Base-by-base conservation (phyloP, 2,329 filamentous ascomycete species). In the Teratosphaeria viscida region DNA sequence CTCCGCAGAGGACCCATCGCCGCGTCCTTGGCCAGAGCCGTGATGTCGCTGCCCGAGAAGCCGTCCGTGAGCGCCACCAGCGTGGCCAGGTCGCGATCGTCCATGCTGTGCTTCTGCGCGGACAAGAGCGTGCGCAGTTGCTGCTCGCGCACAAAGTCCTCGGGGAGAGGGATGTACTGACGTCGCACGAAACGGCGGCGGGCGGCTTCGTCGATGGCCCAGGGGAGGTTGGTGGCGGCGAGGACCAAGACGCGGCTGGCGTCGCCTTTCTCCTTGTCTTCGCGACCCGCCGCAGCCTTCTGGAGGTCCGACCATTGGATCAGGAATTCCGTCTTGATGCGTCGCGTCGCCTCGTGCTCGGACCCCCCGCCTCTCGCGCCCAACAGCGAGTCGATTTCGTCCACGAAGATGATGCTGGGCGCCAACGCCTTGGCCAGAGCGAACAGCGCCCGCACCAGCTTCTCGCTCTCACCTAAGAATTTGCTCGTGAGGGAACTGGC, bases 31-130 rank as follows among this genome's bases (percentile, higher is more conserved):
- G 94, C 94, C 8, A 99, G 79, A 1, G 94, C 92, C 26, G 94
- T 97, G 65, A 99, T 96, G 70, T 99, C 94, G 1, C 91, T 96
- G 53, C 94, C 94, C 8, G 91, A 96, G 76, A 96, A 99, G 92
- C 91, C 90, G 67, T 96, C 89, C 52, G 94, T 97, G 58, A 94
- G 74, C 59, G 77, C 74, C n/a, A 97, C 89, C 39, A 99, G 75
- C 54, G 77, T 78, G 55, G 85, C 76, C 62, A 96, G 86, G 67
- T 96, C 91, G 39, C 77, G 76, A 47, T 88, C 83, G 2, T 78
- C 82, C 23, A 99, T 76, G 59, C 81, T 84, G 68, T 96, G 91
- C 67, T 95, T 95, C 73, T 97, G 94, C 68, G 95, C 88, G 32
- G 88, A 85, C 27, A 99, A 74, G 5, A 99, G 76, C 7, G 85